A percentile compares a stretch with the other conserved stretches of the same genome.
Conservation (phyloP, 2,329 filamentous ascomycete genomes). For the Neurospora sp. region DNA sequence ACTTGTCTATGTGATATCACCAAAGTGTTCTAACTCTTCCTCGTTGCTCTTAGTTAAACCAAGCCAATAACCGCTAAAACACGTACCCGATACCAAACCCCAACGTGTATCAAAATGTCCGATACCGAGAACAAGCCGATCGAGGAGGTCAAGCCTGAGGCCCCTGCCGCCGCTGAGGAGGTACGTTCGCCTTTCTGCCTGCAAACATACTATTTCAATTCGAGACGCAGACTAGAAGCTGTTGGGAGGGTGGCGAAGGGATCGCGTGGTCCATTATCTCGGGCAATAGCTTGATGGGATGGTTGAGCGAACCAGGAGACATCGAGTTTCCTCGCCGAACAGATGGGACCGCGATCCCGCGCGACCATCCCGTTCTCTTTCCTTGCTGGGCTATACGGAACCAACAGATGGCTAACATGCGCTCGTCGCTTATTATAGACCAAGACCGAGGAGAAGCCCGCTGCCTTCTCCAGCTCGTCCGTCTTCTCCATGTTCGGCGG, state of each 20-base stretch:
- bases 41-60: neutral
- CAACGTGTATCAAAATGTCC: conserved; percentile 19
- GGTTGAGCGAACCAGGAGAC: neutral
- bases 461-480: conserved; percentile 44
- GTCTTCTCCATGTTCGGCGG: conserved; percentile 99
- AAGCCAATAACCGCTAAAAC: neutral
- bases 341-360: neutral
- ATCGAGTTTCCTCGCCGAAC: neutral
- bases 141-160: conserved; percentile 22
- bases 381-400: neutral
- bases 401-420: neutral
- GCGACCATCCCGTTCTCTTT: neutral
- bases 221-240: neutral
- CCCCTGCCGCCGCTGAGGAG: conserved; percentile 10
- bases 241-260: neutral
- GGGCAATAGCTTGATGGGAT: neutral
- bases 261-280: neutral
- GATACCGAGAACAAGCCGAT: conserved; percentile 25
- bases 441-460: conserved; percentile 23
- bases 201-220: neutral
- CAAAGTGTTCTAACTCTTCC: neutral
- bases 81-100: neutral
- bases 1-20: neutral
- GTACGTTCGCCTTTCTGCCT: conserved; percentile 8
- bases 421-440: neutral